phyloP scores from a whole-genome alignment of 495 filamentous ascomycete species.

The Pseudevernia furfuracea region DNA sequence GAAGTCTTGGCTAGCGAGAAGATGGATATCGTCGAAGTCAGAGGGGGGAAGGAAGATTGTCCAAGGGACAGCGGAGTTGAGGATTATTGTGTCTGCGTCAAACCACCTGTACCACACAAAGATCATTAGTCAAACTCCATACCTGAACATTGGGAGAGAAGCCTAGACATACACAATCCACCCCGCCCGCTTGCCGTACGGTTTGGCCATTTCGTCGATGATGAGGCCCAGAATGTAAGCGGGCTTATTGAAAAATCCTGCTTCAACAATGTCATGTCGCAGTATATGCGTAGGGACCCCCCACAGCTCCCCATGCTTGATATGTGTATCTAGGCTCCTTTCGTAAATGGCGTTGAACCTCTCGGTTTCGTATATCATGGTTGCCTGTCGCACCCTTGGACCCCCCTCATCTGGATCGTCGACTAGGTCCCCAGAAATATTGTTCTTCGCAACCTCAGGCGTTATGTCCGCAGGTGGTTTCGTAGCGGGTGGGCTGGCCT shows the following conservation, averaged over 20 bases:
- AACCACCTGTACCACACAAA: constrained; percentile 32
- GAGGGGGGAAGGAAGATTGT: constrained; percentile 40
- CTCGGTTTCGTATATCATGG: constrained; percentile 12
- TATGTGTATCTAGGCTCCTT: constrained; percentile 35
- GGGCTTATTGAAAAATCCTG: constrained; percentile 37
- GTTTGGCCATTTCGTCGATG: constrained; percentile 38
- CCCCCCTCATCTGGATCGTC: constrained; percentile 7
- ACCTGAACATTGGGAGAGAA: background rate
- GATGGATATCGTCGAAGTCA: constrained; percentile 35
- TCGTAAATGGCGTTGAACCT: constrained; percentile 32
- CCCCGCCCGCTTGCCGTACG: constrained; percentile 31
- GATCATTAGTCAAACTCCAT: background rate
- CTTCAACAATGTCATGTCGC: constrained; percentile 30
- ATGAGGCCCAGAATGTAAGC: constrained; percentile 37
- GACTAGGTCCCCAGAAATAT: background rate
- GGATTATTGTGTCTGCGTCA: constrained; percentile 38
- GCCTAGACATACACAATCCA: constrained; percentile 39
- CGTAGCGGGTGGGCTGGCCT: background rate
- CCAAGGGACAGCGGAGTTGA: constrained; percentile 38
- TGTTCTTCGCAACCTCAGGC: background rate
- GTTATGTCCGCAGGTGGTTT: background rate
- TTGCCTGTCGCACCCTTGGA: constrained; percentile 18
- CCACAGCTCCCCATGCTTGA: constrained; percentile 33
- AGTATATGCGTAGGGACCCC: constrained; percentile 38
- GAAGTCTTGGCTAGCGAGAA: constrained; percentile 34